Conservation (phyloP, 2,329 filamentous ascomycete species). For the Albophoma yamanashiensis region DNA sequence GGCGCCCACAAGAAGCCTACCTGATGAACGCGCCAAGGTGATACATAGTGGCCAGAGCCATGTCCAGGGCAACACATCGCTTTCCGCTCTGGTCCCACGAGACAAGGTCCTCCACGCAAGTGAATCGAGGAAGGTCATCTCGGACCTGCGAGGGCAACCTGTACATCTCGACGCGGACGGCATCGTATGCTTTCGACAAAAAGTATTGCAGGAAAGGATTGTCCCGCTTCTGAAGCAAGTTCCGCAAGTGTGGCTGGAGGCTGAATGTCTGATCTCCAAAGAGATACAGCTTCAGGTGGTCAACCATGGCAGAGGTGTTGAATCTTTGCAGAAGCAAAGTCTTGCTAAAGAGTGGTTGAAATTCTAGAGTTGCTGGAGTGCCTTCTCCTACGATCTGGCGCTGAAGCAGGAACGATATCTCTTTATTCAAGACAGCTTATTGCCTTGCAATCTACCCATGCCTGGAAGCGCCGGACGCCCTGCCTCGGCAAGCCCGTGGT, state of each 20-base stretch:
- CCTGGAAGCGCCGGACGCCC: too few species aligned
- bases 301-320: background rate
- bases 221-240: background rate
- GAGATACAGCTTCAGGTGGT: conserved; percentile 3
- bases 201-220: conserved; percentile 3
- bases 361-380: background rate
- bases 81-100: conserved; percentile 1
- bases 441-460: background rate
- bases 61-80: conserved; percentile 3
- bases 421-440: background rate
- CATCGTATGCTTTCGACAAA: conserved; percentile 2
- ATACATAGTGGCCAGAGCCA: conserved; percentile 3
- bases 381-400: background rate
- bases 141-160: background rate
- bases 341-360: background rate
- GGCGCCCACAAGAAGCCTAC: background rate
- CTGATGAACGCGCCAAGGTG: conserved; percentile 3
- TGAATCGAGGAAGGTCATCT: conserved; percentile 3
- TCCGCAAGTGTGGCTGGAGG: background rate
- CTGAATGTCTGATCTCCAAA: conserved; percentile 5
- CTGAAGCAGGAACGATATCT: background rate
- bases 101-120: conserved; percentile 2
- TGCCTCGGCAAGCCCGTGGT: too few species aligned
- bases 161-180: conserved; percentile 2
- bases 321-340: background rate